phyloP scores from a whole-genome alignment of 139 green algal species.

The Chlamydomonas sp. region DNA sequence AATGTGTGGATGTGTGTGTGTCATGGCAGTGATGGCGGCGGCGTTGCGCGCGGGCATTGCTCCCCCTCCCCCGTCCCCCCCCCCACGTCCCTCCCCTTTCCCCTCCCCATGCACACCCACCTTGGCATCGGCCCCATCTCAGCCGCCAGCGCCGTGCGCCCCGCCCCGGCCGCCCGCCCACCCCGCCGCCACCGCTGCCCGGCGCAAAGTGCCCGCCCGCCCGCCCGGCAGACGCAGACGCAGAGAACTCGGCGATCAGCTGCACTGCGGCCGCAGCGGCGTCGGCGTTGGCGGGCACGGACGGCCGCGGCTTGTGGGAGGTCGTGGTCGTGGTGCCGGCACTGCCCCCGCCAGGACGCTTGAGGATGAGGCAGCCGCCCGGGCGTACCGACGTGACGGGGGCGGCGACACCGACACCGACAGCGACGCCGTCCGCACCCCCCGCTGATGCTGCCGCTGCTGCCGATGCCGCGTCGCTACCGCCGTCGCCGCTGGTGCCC shows the following conservation, averaged over 20 bases:
- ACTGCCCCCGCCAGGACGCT: no score
- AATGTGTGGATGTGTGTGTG: background rate
- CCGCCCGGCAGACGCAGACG: no score
- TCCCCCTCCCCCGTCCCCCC: background rate
- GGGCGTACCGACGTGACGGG: background rate
- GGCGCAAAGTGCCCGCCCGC: background rate
- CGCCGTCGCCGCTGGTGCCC: no score
- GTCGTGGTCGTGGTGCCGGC: no score
- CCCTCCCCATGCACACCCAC: background rate
- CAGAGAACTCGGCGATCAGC: background rate
- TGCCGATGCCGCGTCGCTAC: no score
- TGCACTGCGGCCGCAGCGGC: no score
- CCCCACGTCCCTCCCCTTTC: background rate
- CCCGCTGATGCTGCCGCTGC: no score
- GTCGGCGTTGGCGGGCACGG: background rate
- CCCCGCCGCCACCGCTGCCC: background rate
- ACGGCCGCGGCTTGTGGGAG: background rate
- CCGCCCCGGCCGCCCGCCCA: background rate
- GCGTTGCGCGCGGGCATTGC: background rate
- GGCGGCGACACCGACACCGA: no score
- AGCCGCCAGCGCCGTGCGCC: background rate
- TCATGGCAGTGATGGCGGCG: background rate
- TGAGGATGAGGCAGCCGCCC: background rate
- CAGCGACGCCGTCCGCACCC: no score
- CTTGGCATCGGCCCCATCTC: slow-evolving; percentile 8